phyloP scores from a whole-genome alignment of 108 stramenopile genomes.

The Cyclostephanos invisitatus region DNA sequence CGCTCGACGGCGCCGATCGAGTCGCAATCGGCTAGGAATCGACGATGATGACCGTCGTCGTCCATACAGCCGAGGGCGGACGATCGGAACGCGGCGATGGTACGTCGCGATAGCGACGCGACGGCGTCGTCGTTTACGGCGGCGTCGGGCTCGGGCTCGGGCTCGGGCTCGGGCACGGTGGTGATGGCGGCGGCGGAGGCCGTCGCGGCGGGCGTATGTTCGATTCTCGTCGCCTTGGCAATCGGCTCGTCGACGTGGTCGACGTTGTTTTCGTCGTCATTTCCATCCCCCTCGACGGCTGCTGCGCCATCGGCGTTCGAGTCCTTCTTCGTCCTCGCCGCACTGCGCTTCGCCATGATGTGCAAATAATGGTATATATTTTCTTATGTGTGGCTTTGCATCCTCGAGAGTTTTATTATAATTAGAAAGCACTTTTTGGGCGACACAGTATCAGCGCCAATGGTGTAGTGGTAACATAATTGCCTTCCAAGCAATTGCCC shows the following conservation, averaged over 20 bases:
- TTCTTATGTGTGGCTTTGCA: no score
- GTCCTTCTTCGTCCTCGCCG: neutral
- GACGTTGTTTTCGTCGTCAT: neutral
- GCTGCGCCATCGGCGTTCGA: neutral
- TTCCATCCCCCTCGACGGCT: neutral
- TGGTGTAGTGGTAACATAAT: conserved; percentile 8
- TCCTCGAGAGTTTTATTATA: no score
- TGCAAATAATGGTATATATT: neutral
- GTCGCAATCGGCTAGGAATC: conserved; percentile 20
- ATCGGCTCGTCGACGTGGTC: neutral
- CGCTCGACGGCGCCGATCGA: conserved; percentile 28
- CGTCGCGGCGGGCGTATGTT: neutral
- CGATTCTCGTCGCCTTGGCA: conserved; percentile 2
- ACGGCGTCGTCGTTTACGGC: neutral
- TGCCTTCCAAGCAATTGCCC: conserved; percentile 13
- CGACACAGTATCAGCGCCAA: neutral
- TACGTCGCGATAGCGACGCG: conserved; percentile 1
- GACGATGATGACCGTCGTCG: conserved; percentile 1
- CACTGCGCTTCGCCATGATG: conserved; percentile 27
- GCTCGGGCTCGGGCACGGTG: neutral
- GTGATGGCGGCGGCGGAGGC: neutral
- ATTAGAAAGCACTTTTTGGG: no score
- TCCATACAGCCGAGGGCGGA: neutral
- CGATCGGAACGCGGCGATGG: conserved; percentile 17
- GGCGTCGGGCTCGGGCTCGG: no score